Base-by-base conservation (phyloP, 2,329 filamentous ascomycete species). In the Scopulariopsis brevicaulis region DNA sequence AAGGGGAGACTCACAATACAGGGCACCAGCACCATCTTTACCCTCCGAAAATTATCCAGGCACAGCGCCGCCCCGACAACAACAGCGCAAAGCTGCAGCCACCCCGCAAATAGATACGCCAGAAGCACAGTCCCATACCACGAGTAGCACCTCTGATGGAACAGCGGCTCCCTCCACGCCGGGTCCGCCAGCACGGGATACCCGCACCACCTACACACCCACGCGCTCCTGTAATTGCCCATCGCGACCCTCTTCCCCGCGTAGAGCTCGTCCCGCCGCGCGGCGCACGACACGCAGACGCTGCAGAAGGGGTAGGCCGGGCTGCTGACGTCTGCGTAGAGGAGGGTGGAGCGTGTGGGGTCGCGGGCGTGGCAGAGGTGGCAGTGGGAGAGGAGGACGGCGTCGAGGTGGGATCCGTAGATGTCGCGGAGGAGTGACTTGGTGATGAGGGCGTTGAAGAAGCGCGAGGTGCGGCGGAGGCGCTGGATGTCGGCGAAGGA, bases 141-240 rank as follows among this genome's bases (percentile, higher is more conserved):
- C 52, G 65, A 64, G 56, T 72, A 74, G 62, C 75, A 77, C 7
- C 3, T 2, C 12, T 63, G 61, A 60, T 77, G 75, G 59, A 75
- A 76, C 63, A 76, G 70, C 35, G 69, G 65, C 56, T 70, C 66
- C 7, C 68, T 67, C 61, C 64, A 68, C 10, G 68, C 68, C 12
- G 64, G 60, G 28, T 64, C 64, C 4, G 60, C 59, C 5, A 64
- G 62, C 35, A 75, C 65, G 8, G 74, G 74, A 59, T 65, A 69
- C 0, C 75, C 74, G 63, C 75, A 77, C 68, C 73, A 77, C 7
- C 74, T 69, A 52, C 75, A 78, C 12, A 74, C 66, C 66, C 69
- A 75, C 32, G 70, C 67, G 4, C 61, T 63, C 11, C 63, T 61
- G 20, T 64, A 63, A 51, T 71, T 72, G 6, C 67, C 73, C 50